phyloP scores from a whole-genome alignment of 805 yeast genomes.

The Nakazawaea wyomingensis region DNA sequence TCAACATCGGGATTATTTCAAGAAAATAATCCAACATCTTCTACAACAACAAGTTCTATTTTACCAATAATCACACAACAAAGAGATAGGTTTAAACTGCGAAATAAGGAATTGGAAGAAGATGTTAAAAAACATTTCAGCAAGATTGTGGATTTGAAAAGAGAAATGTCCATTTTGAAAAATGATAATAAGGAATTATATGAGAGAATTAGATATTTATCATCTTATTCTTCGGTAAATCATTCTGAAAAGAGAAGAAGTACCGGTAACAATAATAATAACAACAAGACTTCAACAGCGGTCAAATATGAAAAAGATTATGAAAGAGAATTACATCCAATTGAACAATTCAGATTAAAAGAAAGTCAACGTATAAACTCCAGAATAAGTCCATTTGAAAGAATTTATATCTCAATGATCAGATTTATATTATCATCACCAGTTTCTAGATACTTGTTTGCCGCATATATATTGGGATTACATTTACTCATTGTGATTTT shows the following conservation, averaged over 20 bases:
- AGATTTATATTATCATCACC: conserved; percentile 72
- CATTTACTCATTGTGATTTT: conserved; percentile 70
- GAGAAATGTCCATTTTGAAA: conserved; percentile 60
- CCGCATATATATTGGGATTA: conserved; percentile 67
- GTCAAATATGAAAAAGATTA: conserved; percentile 56
- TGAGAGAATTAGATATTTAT: conserved; percentile 67
- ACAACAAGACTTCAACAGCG: conserved; percentile 44
- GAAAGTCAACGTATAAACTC: conserved; percentile 75
- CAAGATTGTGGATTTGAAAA: conserved; percentile 52
- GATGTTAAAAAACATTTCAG: conserved; percentile 58
- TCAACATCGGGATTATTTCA: not conserved
- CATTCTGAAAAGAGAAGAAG: conserved; percentile 14
- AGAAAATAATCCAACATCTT: conserved; percentile 2
- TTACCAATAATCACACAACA: conserved; percentile 90
- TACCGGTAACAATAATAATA: conserved; percentile 4
- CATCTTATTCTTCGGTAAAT: conserved; percentile 34
- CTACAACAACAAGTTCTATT: conserved; percentile 40
- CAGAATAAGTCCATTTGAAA: conserved; percentile 69
- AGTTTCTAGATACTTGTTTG: conserved; percentile 64
- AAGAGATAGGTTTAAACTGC: conserved; percentile 85
- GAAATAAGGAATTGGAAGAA: conserved; percentile 79
- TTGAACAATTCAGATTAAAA: conserved; percentile 71
- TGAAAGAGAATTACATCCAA: conserved; percentile 77
- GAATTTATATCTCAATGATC: conserved; percentile 69
- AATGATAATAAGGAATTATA: conserved; percentile 74